Evolutionary conservation across 129 eudicot genomes (phyloP).

Genomic region (Apium graveolens): DNA sequence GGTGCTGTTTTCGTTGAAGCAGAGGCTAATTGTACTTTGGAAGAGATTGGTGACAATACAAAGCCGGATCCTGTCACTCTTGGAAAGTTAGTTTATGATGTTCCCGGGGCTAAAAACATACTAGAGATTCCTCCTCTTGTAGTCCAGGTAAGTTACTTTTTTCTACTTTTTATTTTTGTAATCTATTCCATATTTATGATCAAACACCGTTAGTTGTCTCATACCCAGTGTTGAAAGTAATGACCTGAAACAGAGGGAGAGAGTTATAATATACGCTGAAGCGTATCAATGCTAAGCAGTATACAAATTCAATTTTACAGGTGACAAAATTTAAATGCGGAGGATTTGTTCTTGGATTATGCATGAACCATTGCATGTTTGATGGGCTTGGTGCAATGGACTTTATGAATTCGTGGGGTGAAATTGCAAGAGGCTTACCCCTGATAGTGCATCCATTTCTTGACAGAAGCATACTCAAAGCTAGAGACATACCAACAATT

Average conservation of each 20-base stretch:
- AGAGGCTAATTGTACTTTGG: conserved; percentile 54
- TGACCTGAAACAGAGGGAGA: neutral
- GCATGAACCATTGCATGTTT: conserved; percentile 80
- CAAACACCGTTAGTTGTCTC: neutral
- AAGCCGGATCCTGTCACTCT: conserved; percentile 82
- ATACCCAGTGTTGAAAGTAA: neutral
- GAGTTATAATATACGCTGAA: too few relatives aligned
- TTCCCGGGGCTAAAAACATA: conserved; percentile 66
- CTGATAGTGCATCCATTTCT: conserved; percentile 56
- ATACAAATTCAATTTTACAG: conserved; percentile 22
- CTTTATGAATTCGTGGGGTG: conserved; percentile 78
- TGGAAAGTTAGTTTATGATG: conserved; percentile 73
- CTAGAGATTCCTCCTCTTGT: conserved; percentile 75
- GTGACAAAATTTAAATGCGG: conserved; percentile 93
- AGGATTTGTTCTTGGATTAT: conserved; percentile 78
- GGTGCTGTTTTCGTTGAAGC: conserved; percentile 91
- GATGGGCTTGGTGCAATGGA: conserved; percentile 92
- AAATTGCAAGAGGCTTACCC: conserved; percentile 61
- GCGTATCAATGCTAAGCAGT: neutral
- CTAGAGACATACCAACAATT: conserved; percentile 57
- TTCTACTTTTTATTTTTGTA: neutral
- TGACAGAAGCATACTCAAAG: conserved; percentile 60
- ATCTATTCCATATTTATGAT: neutral
- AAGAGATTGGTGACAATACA: conserved; percentile 64
- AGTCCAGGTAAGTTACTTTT: conserved; percentile 52